phyloP scores from a whole-genome alignment of 2,329 filamentous ascomycete species.

The Rugonectria rugulosa region DNA sequence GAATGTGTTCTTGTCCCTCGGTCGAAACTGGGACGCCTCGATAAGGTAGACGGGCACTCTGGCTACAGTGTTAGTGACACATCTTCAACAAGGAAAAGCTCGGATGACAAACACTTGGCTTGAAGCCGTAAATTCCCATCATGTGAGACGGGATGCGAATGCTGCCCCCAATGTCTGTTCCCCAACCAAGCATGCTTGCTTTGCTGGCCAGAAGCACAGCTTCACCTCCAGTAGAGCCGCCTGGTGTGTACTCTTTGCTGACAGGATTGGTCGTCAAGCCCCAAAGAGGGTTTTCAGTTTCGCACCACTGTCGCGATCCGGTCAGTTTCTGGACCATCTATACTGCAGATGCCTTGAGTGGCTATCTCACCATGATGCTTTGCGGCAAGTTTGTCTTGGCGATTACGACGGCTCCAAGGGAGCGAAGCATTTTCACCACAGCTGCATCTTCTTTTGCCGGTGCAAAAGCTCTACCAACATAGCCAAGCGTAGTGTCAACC shows the following conservation, averaged over 20 bases:
- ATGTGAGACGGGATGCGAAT: slow-evolving; percentile 39
- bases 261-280: slow-evolving; percentile 36
- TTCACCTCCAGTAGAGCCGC: slow-evolving; percentile 39
- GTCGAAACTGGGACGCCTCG: slow-evolving; percentile 66
- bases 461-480: slow-evolving; percentile 57
- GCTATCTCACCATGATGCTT: slow-evolving; percentile 31
- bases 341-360: too few relatives aligned
- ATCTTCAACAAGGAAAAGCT: too few relatives aligned
- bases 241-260: slow-evolving; percentile 32
- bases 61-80: rapidly evolving
- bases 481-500: slow-evolving; percentile 65
- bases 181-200: slow-evolving; percentile 33
- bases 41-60: slow-evolving; percentile 67
- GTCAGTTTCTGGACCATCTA: too few relatives aligned
- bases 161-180: slow-evolving; percentile 39
- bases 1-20: slow-evolving; percentile 70
- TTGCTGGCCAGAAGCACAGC: slow-evolving; percentile 26
- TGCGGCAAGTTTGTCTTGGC: slow-evolving; percentile 55
- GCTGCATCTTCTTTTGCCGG: slow-evolving; percentile 57
- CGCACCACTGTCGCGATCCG: slow-evolving; percentile 29
- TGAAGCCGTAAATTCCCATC: slow-evolving; percentile 34
- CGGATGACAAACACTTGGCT: slow-evolving; percentile 39
- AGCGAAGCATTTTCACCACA: slow-evolving; percentile 56
- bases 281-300: slow-evolving; percentile 42
- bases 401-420: slow-evolving; percentile 59